Percentiles rank a stretch among this genome's conserved stretches.
Evolutionary conservation across 2,329 filamentous ascomycete genomes (phyloP).

Genomic region (Aureobasidium mangrovei): DNA sequence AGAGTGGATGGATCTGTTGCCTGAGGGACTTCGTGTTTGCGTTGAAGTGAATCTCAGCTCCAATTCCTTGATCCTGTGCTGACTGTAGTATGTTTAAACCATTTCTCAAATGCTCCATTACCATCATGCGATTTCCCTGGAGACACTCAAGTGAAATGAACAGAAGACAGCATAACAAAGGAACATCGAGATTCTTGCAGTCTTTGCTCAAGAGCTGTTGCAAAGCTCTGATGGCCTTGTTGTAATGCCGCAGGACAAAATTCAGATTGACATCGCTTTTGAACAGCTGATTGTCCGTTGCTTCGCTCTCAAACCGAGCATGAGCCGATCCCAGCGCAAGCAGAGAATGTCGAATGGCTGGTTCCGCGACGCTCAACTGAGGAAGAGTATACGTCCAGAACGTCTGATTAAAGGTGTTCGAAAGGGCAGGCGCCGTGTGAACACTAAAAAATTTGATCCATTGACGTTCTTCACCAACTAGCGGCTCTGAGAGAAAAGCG

Average conservation of each 20-base stretch:
- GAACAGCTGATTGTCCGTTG: not conserved
- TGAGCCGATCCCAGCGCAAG: slow-evolving; percentile 26
- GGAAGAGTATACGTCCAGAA: slow-evolving; percentile 26
- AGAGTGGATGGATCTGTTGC: not conserved
- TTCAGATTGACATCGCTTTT: not conserved
- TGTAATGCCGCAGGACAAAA: slow-evolving; percentile 23
- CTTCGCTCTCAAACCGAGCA: slow-evolving; percentile 17
- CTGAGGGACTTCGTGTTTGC: not conserved
- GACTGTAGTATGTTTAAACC: slow-evolving; percentile 21
- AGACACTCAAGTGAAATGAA: slow-evolving; percentile 28
- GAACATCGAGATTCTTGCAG: slow-evolving; percentile 20
- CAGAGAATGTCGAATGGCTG: slow-evolving; percentile 26
- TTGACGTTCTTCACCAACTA: not conserved
- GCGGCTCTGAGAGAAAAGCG: not conserved
- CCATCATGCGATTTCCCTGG: slow-evolving; percentile 24
- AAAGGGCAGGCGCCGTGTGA: slow-evolving; percentile 19
- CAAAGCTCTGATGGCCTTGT: slow-evolving; percentile 25
- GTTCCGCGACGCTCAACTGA: slow-evolving; percentile 25
- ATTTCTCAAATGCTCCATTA: slow-evolving; percentile 26
- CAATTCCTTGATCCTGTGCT: not conserved
- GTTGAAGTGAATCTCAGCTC: not conserved
- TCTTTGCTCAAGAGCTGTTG: slow-evolving; percentile 21
- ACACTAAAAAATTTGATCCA: slow-evolving; percentile 21
- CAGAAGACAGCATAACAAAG: slow-evolving; percentile 25
- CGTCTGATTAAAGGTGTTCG: slow-evolving; percentile 20